These are phyloP conservation scores for Hyaloscypha finlandica DNA, from an alignment of 495 filamentous ascomycete species.

Conservation along the genomic window DNA sequence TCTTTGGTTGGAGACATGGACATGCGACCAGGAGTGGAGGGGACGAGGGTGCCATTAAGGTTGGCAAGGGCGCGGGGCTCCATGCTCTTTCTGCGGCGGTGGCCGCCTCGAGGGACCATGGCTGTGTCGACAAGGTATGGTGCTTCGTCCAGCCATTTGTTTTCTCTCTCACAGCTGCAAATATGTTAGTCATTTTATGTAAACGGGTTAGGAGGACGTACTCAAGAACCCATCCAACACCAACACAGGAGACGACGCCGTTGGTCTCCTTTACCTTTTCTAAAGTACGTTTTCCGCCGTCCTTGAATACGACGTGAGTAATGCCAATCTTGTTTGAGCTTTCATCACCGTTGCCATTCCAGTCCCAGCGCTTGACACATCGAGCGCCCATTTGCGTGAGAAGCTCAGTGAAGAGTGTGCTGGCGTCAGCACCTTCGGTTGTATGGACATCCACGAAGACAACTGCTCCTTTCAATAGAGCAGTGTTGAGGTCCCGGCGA, in stretches of 20 bases:
- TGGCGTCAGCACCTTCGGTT: slow-evolving; percentile 83
- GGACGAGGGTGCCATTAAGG: slow-evolving; percentile 63
- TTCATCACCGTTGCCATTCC: slow-evolving; percentile 59
- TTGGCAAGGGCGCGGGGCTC: slow-evolving; percentile 79
- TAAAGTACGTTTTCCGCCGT: slow-evolving; percentile 81
- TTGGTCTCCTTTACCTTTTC: slow-evolving; percentile 79
- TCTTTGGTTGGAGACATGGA: slow-evolving; percentile 39
- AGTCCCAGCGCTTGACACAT: slow-evolving; percentile 81
- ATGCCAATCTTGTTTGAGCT: slow-evolving; percentile 67
- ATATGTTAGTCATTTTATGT: slow-evolving; percentile 19
- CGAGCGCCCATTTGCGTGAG: slow-evolving; percentile 83
- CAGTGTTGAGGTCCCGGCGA: slow-evolving; percentile 49
- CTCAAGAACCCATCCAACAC: slow-evolving; percentile 87
- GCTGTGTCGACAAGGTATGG: slow-evolving; percentile 72
- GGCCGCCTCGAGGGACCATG: slow-evolving; percentile 72
- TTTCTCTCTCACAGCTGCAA: slow-evolving; percentile 74
- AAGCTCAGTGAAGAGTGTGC: slow-evolving; percentile 78
- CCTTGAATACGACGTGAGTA: slow-evolving; percentile 95
- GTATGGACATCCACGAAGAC: slow-evolving; percentile 96
- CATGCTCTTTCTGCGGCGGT: slow-evolving; percentile 86
- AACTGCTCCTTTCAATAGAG: slow-evolving; percentile 68
- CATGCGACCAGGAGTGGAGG: slow-evolving; percentile 39
- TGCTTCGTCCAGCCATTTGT: slow-evolving; percentile 70
- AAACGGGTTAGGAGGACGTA: slow-evolving; percentile 45
- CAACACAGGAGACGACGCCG: slow-evolving; percentile 80